These are phyloP conservation scores for Elasticomyces elasticus DNA, from an alignment of 495 filamentous ascomycete species.

Conservation along the genomic window DNA sequence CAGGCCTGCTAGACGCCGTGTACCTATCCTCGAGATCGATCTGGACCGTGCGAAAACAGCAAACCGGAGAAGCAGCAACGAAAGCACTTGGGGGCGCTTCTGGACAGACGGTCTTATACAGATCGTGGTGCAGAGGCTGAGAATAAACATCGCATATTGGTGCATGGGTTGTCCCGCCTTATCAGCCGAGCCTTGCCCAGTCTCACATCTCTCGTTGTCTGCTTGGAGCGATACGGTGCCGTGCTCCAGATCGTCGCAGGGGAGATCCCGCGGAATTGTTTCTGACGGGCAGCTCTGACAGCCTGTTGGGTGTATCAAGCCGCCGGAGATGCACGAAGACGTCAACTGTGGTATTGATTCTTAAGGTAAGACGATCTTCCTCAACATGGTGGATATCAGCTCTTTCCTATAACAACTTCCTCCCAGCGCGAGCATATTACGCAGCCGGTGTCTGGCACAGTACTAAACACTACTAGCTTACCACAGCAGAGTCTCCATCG, in stretches of 20 bases:
- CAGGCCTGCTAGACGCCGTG: not conserved
- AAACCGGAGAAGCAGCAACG: not conserved
- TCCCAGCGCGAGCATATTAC: too few species aligned
- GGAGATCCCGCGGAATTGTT: conserved; percentile 11
- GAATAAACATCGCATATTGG: not conserved
- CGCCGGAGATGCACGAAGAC: conserved; percentile 10
- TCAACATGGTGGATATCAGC: too few species aligned
- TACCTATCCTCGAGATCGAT: too few species aligned
- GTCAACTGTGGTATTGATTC: conserved; percentile 1
- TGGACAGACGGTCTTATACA: not conserved
- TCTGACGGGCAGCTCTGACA: not conserved
- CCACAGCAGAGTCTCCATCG: too few species aligned
- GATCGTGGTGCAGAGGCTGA: not conserved
- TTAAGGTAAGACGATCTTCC: too few species aligned
- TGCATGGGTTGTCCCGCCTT: conserved; percentile 1
- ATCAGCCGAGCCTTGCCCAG: not conserved
- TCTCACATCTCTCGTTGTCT: not conserved
- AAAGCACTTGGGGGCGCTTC: not conserved
- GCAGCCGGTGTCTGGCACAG: too few species aligned
- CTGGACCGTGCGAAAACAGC: too few species aligned
- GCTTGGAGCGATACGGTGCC: conserved; percentile 1
- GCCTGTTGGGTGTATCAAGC: not conserved
- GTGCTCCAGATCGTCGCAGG: not conserved
- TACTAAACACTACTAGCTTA: too few species aligned
- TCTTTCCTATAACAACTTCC: too few species aligned